Evolutionary conservation across 306 rosid species (phyloP).

Genomic region (Cicer cuneatum): DNA sequence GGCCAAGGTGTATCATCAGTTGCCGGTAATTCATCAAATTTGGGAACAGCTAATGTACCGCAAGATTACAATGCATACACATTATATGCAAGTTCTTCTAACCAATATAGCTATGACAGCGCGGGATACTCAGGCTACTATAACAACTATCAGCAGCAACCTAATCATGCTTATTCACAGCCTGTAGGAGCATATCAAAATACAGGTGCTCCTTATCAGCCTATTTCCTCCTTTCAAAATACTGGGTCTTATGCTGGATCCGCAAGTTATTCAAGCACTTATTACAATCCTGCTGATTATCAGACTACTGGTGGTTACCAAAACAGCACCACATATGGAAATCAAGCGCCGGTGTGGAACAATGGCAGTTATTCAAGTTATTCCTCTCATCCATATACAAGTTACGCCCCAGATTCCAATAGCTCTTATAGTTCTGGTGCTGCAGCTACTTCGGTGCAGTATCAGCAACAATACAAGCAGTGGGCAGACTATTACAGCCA

Average conservation of each 20-base stretch:
- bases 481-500: conserved; percentile 95
- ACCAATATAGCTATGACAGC: conserved; percentile 92
- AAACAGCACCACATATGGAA: conserved; percentile 74
- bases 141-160: conserved; percentile 88
- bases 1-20: conserved; percentile 66
- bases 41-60: conserved; percentile 83
- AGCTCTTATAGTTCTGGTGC: conserved; percentile 71
- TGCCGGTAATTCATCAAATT: conserved; percentile 83
- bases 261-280: conserved; percentile 99
- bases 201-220: conserved; percentile 99
- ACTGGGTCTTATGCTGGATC: conserved; percentile 99
- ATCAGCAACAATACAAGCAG: conserved; percentile 84
- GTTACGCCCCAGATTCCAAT: conserved; percentile 67
- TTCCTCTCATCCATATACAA: conserved; percentile 74
- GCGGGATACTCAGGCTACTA: conserved; percentile 81
- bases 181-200: conserved; percentile 99
- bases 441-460: conserved; percentile 64
- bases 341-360: conserved; percentile 77
- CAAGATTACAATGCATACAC: conserved; percentile 89
- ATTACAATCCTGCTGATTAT: conserved; percentile 99
- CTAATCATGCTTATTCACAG: conserved; percentile 88
- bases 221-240: conserved; percentile 99
- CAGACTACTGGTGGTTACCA: conserved; percentile 96
- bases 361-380: conserved; percentile 80
- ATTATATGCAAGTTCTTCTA: conserved; percentile 79